A percentile compares a stretch with the other conserved stretches of the same genome.
These are phyloP conservation scores for Ophioceras dolichostomum DNA, from an alignment of 2,329 filamentous ascomycete species.

Conservation along the genomic window DNA sequence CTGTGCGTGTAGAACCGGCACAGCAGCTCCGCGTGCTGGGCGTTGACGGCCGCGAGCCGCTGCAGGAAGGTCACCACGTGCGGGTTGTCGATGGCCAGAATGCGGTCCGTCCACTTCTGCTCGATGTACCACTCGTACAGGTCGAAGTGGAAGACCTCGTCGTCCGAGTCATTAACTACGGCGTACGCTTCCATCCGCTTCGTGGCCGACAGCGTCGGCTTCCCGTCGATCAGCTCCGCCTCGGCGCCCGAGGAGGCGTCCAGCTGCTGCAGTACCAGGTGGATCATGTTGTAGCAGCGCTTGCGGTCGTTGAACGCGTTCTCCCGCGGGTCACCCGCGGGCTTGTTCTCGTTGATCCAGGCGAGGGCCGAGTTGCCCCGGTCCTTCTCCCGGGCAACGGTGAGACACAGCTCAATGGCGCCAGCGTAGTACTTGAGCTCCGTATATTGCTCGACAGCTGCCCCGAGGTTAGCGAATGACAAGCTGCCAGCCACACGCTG, in stretches of 20 bases:
- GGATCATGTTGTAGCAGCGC: slow-evolving; percentile 77
- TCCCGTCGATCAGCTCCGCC: slow-evolving; percentile 66
- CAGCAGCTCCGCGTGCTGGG: slow-evolving; percentile 75
- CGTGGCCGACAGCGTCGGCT: slow-evolving; percentile 60
- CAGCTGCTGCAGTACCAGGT: slow-evolving; percentile 65
- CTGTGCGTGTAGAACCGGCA: slow-evolving; percentile 88
- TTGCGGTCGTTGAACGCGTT: slow-evolving; percentile 59
- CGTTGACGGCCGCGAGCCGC: slow-evolving; percentile 58
- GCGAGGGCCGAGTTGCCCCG: slow-evolving; percentile 73
- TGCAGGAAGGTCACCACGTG: slow-evolving; percentile 81
- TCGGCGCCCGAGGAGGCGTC: slow-evolving; percentile 58
- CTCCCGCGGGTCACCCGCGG: slow-evolving; percentile 56
- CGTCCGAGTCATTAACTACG: slow-evolving; percentile 75
- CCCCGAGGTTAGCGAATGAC: slow-evolving; percentile 66
- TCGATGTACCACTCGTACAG: slow-evolving; percentile 97
- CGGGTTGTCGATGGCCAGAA: slow-evolving; percentile 72
- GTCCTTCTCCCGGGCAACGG: slow-evolving; percentile 74
- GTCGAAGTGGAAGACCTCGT: slow-evolving; percentile 90
- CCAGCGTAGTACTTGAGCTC: slow-evolving; percentile 82
- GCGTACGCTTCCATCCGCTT: slow-evolving; percentile 81
- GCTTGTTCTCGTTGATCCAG: slow-evolving; percentile 79
- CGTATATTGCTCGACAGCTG: slow-evolving; percentile 69
- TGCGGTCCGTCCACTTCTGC: slow-evolving; percentile 72
- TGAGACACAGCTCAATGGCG: slow-evolving; percentile 76
- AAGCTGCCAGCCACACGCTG: slow-evolving; percentile 77